Base-by-base conservation (phyloP, 768 basidiomycete genomes). In the Collybia nuda region DNA sequence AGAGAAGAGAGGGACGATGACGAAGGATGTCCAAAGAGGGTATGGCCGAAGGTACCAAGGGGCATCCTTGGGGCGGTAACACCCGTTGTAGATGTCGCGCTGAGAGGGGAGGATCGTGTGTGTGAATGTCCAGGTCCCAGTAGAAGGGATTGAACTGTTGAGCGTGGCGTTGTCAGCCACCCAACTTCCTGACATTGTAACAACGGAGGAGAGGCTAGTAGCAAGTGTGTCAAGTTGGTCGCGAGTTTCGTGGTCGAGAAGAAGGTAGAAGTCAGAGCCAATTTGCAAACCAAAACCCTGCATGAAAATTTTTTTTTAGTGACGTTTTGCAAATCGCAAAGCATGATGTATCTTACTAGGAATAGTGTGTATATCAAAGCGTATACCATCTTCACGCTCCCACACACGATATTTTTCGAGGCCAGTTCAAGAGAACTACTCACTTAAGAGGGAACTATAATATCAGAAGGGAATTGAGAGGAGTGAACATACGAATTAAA, bases 351-450 rank as follows among this genome's bases (percentile, higher is more conserved):
- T 19, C 61, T 52, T 54, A 80, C 80, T 62, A 93, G 66, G 63
- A 91, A 93, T 6, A 92, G 70, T 0, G 90, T 90, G 58, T 91
- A 92, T 26, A 93, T 90, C 53, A 93, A 74, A n/a, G 90, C 88
- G 53, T 90, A 91, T 15, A 92, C 88, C 85, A 93, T 88, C 67
- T 89, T 89, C 53, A 91, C 88, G 53, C 87, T 86, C 29, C 90
- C 90, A 50, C 84, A 86, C 2, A 90, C 80, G 23, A 92, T 90
- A 55, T 92, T 93, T 66, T 89, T 90, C 1, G 90, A 91, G 1
- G 88, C 90, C 48, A 93, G 69, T 64, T 93, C 90, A 54, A 92
- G 74, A 19, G 90, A 89, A 60, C 88, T 88, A 56, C 83, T 90
- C 59, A 93, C 90, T 72, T 50, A 57, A 17, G 51, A 44, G 28